A percentile compares a stretch with the other conserved stretches of the same genome.
Conservation (phyloP, 2,329 filamentous ascomycete species). For the Teratosphaeria pseudoeucalypti region DNA sequence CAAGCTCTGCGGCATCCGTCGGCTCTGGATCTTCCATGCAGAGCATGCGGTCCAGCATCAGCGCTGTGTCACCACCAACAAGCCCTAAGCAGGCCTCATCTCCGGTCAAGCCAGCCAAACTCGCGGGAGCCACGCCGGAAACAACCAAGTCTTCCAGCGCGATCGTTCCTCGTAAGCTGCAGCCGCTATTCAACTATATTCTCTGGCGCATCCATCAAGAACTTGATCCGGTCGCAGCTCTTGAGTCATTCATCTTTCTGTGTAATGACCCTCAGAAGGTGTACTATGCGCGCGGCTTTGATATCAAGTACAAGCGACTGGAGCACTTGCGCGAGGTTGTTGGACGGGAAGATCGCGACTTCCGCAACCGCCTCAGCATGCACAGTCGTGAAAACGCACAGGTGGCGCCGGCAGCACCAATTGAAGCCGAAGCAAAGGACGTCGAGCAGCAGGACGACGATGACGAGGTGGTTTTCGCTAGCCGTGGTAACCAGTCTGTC, state of each 20-base stretch:
- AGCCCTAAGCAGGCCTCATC: conserved; percentile 22
- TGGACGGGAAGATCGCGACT: conserved; percentile 39
- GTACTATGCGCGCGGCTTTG: conserved; percentile 38
- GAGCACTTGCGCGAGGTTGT: conserved; percentile 41
- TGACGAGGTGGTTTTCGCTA: conserved; percentile 18
- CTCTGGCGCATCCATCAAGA: conserved; percentile 43
- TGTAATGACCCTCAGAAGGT: conserved; percentile 40
- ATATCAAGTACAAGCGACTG: conserved; percentile 39
- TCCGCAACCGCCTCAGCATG: conserved; percentile 26
- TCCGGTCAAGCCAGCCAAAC: conserved; percentile 7
- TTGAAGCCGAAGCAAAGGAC: background rate
- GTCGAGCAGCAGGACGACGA: conserved; percentile 8
- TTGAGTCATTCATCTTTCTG: conserved; percentile 42
- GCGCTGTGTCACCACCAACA: conserved; percentile 22
- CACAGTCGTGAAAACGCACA: conserved; percentile 16
- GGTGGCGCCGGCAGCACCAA: background rate
- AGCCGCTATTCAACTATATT: conserved; percentile 42
- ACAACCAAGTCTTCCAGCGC: conserved; percentile 13
- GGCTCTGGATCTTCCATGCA: conserved; percentile 29
- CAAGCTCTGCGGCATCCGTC: conserved; percentile 35
- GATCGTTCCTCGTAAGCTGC: conserved; percentile 31
- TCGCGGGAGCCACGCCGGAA: conserved; percentile 1
- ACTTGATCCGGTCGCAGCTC: conserved; percentile 34
- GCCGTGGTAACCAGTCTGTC: conserved; percentile 21
- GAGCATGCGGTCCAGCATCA: conserved; percentile 27